Evolutionary conservation across 2,329 filamentous ascomycete genomes (phyloP).

Genomic region (Ophiostoma angusticollis): DNA sequence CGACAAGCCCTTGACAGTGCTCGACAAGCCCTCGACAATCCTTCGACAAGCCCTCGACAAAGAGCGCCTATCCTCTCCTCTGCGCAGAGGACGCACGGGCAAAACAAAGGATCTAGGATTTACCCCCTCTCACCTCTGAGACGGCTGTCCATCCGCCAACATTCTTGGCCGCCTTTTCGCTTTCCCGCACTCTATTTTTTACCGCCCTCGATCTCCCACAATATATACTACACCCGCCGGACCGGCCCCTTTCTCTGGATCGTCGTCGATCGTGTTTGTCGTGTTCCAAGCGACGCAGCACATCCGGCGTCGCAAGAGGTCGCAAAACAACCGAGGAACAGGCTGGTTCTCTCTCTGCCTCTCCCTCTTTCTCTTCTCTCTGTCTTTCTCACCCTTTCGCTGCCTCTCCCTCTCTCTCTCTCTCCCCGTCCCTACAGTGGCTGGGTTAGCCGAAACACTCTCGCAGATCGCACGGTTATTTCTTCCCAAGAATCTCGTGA

Average conservation of each 20-base stretch:
- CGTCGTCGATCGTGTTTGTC: not conserved
- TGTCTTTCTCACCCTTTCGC: not conserved
- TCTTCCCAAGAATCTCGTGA: too few relatives aligned
- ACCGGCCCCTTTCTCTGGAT: not conserved
- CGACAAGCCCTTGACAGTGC: not conserved
- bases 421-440: not conserved
- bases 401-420: not conserved
- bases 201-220: not conserved
- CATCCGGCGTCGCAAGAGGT: slow-evolving; percentile 1
- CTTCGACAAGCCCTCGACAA: too few relatives aligned
- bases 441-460: too few relatives aligned
- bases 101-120: too few relatives aligned
- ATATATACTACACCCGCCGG: slow-evolving; percentile 4
- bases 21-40: not conserved
- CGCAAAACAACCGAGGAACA: not conserved
- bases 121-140: not conserved
- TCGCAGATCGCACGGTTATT: too few relatives aligned
- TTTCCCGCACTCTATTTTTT: not conserved
- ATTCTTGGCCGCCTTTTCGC: not conserved
- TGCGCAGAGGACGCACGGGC: too few relatives aligned
- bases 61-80: too few relatives aligned
- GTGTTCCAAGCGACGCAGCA: not conserved
- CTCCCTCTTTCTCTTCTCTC: not conserved
- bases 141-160: not conserved
- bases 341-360: not conserved